Conservation (phyloP, 2,329 filamentous ascomycete species). For the Cytospora schulzeri region DNA sequence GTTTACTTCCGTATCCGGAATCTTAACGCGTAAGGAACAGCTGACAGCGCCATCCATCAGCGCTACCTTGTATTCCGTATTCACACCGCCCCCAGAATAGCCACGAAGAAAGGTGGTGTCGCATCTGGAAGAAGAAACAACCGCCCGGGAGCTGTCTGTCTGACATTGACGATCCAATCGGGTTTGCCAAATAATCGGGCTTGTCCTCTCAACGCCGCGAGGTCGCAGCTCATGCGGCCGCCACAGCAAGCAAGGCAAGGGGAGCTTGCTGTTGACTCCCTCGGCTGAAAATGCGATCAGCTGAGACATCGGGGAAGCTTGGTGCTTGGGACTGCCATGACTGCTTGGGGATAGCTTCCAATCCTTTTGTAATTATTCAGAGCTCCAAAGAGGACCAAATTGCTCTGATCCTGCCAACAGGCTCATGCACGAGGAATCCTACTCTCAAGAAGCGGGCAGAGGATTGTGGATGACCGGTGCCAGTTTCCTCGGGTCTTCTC, state of each 20-base stretch:
- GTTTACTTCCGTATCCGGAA: constrained; percentile 24
- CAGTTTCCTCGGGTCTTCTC: constrained; percentile 4
- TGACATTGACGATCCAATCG: neutral
- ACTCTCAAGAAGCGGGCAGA: neutral
- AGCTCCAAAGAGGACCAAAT: neutral
- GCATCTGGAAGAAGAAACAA: constrained; percentile 6
- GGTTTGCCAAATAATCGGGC: neutral
- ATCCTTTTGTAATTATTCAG: constrained; percentile 1
- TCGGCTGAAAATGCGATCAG: constrained; percentile 21
- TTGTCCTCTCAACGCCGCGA: constrained; percentile 13
- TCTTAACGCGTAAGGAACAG: constrained; percentile 5
- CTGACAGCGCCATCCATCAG: constrained; percentile 5
- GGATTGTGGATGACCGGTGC: neutral
- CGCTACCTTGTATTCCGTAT: neutral
- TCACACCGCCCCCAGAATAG: constrained; percentile 12
- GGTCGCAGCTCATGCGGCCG: constrained; percentile 17
- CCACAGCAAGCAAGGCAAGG: constrained; percentile 13
- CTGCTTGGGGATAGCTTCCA: constrained; percentile 8
- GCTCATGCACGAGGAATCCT: neutral
- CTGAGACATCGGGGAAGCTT: constrained; percentile 11
- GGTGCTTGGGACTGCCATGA: neutral
- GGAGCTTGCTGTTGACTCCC: neutral
- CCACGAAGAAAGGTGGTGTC: neutral
- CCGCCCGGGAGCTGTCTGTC: constrained; percentile 7
- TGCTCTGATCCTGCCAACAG: constrained; percentile 6